phyloP scores from a whole-genome alignment of 75 land plant genomes.

The Picea glauca region DNA sequence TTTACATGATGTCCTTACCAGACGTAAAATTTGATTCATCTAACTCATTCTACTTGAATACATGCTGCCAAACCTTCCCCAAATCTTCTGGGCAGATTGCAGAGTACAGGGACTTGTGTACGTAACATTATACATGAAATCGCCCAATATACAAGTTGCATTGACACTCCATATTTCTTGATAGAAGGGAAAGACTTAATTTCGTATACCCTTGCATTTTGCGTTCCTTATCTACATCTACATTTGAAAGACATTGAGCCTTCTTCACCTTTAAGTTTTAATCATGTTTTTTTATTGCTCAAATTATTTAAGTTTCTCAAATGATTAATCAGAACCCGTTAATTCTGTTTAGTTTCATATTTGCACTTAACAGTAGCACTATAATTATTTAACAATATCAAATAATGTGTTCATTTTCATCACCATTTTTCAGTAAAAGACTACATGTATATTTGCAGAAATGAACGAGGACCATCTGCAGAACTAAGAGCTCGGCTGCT shows the following conservation, averaged over 20 bases:
- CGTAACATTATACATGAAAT: neutral
- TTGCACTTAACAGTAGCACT: no score
- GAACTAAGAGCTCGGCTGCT: slow-evolving; percentile 11
- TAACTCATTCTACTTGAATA: neutral
- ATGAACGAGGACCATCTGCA: neutral
- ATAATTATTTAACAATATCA: no score
- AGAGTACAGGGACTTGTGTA: neutral
- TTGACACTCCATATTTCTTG: neutral
- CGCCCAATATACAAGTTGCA: neutral
- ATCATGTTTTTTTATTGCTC: neutral
- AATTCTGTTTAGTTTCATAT: no score
- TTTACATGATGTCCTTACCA: neutral
- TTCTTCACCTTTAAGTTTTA: no score
- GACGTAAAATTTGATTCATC: neutral
- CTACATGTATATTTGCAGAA: slow-evolving; percentile 4
- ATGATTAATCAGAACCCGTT: no score
- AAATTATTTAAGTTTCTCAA: neutral
- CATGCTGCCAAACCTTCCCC: neutral
- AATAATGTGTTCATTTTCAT: neutral
- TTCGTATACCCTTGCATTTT: neutral
- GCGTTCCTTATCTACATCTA: neutral
- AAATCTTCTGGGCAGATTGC: neutral
- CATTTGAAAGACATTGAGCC: no score
- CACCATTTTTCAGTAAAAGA: neutral
- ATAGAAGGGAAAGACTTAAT: neutral